These are phyloP conservation scores for Extremus antarcticus DNA, from an alignment of 495 filamentous ascomycete species.

Conservation along the genomic window DNA sequence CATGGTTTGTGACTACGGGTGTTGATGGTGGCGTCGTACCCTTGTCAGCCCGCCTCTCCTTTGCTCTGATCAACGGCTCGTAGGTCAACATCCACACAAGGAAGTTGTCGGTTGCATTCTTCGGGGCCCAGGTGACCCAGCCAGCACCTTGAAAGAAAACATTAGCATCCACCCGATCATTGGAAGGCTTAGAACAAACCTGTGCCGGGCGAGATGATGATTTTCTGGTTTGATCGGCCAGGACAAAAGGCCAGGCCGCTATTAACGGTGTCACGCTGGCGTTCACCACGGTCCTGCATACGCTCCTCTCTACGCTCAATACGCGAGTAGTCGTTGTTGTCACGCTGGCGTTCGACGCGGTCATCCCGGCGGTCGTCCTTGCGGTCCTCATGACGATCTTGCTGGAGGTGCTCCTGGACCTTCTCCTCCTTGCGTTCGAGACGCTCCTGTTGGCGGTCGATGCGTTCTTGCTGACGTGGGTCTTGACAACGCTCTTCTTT, in stretches of 20 bases:
- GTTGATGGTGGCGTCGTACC: not conserved
- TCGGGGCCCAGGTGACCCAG: slow-evolving; percentile 12
- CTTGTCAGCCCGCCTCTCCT: not conserved
- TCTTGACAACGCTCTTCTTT: not conserved
- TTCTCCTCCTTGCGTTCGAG: not conserved
- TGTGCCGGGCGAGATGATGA: slow-evolving; percentile 12
- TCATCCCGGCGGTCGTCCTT: not conserved
- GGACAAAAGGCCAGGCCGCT: slow-evolving; percentile 7
- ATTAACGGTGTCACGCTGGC: slow-evolving; percentile 3
- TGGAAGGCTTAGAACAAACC: not conserved
- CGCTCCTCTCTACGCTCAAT: not conserved
- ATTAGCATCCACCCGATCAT: not conserved
- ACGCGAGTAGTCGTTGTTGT: too few species aligned
- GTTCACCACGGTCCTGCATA: not conserved
- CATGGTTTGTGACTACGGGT: not conserved
- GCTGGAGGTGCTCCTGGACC: not conserved
- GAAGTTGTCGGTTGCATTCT: slow-evolving; percentile 6
- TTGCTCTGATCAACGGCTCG: slow-evolving; percentile 7
- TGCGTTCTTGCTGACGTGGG: not conserved
- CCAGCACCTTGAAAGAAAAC: slow-evolving; percentile 4
- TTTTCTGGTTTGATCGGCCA: slow-evolving; percentile 9
- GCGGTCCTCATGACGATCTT: not conserved
- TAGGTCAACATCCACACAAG: slow-evolving; percentile 17
- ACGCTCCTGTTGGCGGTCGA: not conserved
- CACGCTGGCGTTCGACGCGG: not conserved